Evolutionary conservation across 768 basidiomycete genomes (phyloP).

Genomic region (Lyophyllum semitale): DNA sequence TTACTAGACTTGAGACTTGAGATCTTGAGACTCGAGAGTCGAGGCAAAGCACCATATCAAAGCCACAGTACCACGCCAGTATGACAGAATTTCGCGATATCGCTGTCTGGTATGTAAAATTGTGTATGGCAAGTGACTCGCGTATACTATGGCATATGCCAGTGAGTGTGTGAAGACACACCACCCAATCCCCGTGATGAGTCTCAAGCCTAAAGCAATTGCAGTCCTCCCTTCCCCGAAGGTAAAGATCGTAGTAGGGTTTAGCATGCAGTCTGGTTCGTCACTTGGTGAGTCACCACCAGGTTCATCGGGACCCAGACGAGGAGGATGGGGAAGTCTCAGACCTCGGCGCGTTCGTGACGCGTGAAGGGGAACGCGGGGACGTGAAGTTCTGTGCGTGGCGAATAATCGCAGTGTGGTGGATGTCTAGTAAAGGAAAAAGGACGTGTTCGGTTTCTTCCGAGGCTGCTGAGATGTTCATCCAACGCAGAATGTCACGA

Average conservation of each 20-base stretch:
- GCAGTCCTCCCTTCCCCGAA: slow-evolving; percentile 14
- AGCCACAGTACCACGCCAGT: too few relatives aligned
- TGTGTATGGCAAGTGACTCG: too few relatives aligned
- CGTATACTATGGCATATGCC: too few relatives aligned
- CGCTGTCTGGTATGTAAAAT: too few relatives aligned
- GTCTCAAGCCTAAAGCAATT: slow-evolving; percentile 15
- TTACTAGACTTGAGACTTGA: too few relatives aligned
- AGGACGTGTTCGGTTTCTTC: too few relatives aligned
- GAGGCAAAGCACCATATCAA: too few relatives aligned
- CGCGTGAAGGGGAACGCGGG: too few relatives aligned
- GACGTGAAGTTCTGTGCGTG: slow-evolving; percentile 26
- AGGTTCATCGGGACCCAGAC: slow-evolving; percentile 31
- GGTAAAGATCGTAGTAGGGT: slow-evolving; percentile 16
- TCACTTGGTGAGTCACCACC: slow-evolving; percentile 23
- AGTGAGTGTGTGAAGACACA: background rate
- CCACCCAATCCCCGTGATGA: slow-evolving; percentile 32
- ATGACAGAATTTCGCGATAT: too few relatives aligned
- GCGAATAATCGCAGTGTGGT: slow-evolving; percentile 43
- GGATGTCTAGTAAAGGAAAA: background rate
- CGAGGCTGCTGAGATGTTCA: too few relatives aligned
- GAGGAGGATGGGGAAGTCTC: slow-evolving; percentile 31
- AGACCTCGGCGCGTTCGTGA: slow-evolving; percentile 42
- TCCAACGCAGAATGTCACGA: too few relatives aligned
- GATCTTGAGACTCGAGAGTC: too few relatives aligned
- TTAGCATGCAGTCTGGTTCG: slow-evolving; percentile 31